Percentiles rank a stretch among this genome's conserved stretches.
Evolutionary conservation across 495 filamentous ascomycete genomes (phyloP).

Genomic region (Daldinia childiae): DNA sequence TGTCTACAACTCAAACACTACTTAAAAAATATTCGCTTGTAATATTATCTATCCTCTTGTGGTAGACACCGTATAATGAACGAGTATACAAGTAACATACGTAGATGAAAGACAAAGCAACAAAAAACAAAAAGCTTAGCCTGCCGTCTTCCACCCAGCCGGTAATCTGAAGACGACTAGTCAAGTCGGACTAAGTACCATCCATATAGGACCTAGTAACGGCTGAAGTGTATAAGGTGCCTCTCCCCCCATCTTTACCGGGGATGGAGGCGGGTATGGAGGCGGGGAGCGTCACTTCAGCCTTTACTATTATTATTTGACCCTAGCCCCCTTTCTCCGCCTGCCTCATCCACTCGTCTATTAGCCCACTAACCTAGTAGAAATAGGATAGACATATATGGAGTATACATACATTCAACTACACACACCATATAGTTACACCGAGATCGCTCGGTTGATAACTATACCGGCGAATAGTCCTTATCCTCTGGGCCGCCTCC

Average conservation of each 20-base stretch:
- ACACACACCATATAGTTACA: not conserved
- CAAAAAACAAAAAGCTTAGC: slow-evolving; percentile 5
- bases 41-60: not conserved
- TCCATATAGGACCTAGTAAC: slow-evolving; percentile 3
- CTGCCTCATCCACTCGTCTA: not conserved
- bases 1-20: slow-evolving; percentile 14
- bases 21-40: too few species aligned
- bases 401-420: not conserved
- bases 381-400: not conserved
- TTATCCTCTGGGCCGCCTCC: slow-evolving; percentile 4
- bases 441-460: slow-evolving; percentile 35
- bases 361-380: not conserved
- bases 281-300: slow-evolving; percentile 23
- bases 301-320: slow-evolving; percentile 16
- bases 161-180: slow-evolving; percentile 5
- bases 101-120: not conserved
- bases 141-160: slow-evolving; percentile 9
- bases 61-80: not conserved
- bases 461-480: slow-evolving; percentile 12
- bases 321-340: slow-evolving; percentile 8
- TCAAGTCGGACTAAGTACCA: not conserved
- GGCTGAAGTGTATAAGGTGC: slow-evolving; percentile 30
- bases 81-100: not conserved
- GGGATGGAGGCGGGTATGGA: slow-evolving; percentile 15
- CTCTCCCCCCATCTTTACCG: slow-evolving; percentile 16